phyloP scores from a whole-genome alignment of 305 asterid genomes.

The Fraxinus velutina region DNA sequence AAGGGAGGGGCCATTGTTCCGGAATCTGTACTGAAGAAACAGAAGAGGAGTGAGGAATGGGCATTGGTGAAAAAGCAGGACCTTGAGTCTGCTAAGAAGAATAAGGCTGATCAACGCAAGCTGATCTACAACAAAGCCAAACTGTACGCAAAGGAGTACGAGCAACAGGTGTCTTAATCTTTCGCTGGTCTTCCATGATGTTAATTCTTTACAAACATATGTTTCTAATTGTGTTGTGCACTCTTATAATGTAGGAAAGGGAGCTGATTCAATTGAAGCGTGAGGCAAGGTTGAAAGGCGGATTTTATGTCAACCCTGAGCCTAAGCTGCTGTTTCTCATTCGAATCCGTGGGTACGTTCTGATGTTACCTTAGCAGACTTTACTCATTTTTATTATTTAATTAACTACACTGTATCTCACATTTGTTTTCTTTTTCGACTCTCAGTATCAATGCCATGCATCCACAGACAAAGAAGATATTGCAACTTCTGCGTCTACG shows the following conservation, averaged over 20 bases:
- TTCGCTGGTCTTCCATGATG: neutral
- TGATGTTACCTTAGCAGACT: neutral
- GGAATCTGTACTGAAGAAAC: constrained; percentile 70
- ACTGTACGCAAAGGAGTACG: constrained; percentile 56
- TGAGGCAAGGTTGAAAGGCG: constrained; percentile 76
- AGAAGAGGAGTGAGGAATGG: constrained; percentile 69
- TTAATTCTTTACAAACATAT: neutral
- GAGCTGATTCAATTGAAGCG: constrained; percentile 66
- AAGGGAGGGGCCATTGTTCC: constrained; percentile 45
- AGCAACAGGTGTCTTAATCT: constrained; percentile 36
- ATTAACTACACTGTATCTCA: neutral
- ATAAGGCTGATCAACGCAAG: constrained; percentile 56
- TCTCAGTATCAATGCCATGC: constrained; percentile 67
- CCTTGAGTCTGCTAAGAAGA: constrained; percentile 43
- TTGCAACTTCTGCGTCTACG: constrained; percentile 64
- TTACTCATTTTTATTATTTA: neutral
- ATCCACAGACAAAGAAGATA: constrained; percentile 32
- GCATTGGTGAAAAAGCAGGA: constrained; percentile 59
- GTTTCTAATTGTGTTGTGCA: neutral
- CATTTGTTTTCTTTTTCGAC: neutral
- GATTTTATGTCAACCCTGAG: constrained; percentile 71
- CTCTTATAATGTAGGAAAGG: constrained; percentile 37
- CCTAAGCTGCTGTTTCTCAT: constrained; percentile 62
- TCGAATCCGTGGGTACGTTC: constrained; percentile 64
- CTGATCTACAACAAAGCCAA: constrained; percentile 58